Evolutionary conservation across 2,329 filamentous ascomycete species (phyloP).

Genomic region (Aspergillus sclerotialis): DNA sequence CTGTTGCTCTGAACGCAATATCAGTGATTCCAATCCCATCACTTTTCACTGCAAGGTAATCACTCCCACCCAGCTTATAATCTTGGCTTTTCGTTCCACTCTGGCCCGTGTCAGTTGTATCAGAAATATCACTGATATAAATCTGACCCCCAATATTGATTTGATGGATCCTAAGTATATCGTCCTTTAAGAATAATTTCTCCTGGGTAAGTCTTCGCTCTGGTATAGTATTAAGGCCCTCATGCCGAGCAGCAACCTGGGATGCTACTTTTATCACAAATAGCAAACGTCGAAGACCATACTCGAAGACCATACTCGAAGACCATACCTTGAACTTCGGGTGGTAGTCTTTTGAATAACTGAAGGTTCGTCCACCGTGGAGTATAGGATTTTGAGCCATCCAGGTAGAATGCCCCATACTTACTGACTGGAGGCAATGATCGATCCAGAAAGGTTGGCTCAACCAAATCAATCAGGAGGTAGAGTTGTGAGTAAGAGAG

Average conservation of each 20-base stretch:
- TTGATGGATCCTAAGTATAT: slow-evolving; percentile 4
- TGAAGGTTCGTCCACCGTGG: neutral
- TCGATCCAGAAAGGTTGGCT: neutral
- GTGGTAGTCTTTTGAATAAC: neutral
- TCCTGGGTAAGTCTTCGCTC: slow-evolving; percentile 6
- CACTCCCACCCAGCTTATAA: slow-evolving; percentile 6
- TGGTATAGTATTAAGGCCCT: no score
- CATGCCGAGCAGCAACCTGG: no score
- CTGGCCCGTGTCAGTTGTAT: no score
- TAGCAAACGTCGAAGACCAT: slow-evolving; percentile 7
- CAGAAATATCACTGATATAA: slow-evolving; percentile 7
- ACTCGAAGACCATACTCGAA: slow-evolving; percentile 1
- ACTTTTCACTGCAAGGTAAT: slow-evolving; percentile 6
- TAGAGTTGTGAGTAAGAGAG: neutral
- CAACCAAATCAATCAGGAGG: neutral
- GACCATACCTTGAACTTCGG: neutral
- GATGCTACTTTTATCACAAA: slow-evolving; percentile 9
- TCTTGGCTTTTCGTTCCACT: no score
- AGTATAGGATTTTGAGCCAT: neutral
- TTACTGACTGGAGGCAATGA: neutral
- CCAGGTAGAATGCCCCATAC: neutral
- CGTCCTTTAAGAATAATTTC: slow-evolving; percentile 2
- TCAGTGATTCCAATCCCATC: slow-evolving; percentile 9
- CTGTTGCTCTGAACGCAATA: slow-evolving; percentile 6
- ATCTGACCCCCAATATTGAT: slow-evolving; percentile 5